Evolutionary conservation across 768 basidiomycete species (phyloP), one percentile per base, ranked within the genome.

Genomic region (Hygrophorus pudorinus): DNA sequence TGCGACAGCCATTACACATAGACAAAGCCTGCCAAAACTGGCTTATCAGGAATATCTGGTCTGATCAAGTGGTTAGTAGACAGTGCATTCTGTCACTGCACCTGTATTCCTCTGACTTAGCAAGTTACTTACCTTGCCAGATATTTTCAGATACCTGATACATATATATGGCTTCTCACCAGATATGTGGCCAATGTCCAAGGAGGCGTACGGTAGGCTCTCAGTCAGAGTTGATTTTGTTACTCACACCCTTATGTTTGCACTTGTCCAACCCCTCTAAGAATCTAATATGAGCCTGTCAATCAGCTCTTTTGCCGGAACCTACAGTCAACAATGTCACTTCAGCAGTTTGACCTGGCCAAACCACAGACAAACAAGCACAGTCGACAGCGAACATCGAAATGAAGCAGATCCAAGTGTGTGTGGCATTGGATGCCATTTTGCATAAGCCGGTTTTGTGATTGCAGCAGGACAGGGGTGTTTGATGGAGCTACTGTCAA

Each of bases 11-110:
- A 7, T 24, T 24, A 7, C 4, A 24, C 24, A 24, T 24, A 24
- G 4, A 78, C 49, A 85, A 85, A 54, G 79, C 79, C 5, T 67
- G 71, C 35, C 82, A 85, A 53, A 85, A 84, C 52, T 85, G 82
- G 83, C 61, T 85, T 1, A 65, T 83, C 45, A 72, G 80, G 9
- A 78, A 85, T 49, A 48, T 79, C 8, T 85, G 76, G 75, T 75
- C 73, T 2, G 64, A 64, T 10, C 58, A 66, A 48, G 51, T 60
- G 48, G 72, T 73, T 48, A 63, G 69, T 53, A 38, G 57, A 41
- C 30, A 27, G 27, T 36, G 14, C 34, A 29, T 38, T 36, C 30
- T 21, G 36, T 34, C 24, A 16, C 17, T 14, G 37, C 5, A 39
- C 21, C 49, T 31, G 11, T 29, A n/a, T n/a, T n/a, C n/a, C n/a